Percentiles rank a stretch among this genome's conserved stretches.
Conservation (phyloP, 108 stramenopile genomes). For the Cyclotella atomus region DNA sequence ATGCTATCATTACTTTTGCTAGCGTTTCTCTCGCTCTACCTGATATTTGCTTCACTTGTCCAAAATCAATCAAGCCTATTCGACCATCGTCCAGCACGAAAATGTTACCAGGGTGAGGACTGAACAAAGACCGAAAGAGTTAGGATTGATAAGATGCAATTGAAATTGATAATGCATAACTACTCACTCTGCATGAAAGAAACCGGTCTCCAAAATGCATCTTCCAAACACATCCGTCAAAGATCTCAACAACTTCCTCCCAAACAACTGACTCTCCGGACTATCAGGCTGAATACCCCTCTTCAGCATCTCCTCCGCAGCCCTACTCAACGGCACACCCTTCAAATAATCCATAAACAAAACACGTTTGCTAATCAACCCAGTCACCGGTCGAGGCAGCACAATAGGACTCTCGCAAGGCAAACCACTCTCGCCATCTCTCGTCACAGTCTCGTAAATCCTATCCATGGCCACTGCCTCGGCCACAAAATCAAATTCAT, state of each 20-base stretch:
- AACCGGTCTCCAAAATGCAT: conserved; percentile 92
- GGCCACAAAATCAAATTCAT: conserved; percentile 96
- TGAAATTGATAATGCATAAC: no score
- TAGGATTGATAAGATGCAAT: no score
- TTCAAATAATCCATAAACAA: conserved; percentile 94
- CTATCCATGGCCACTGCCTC: conserved; percentile 96
- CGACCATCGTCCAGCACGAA: conserved; percentile 91
- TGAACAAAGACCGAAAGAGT: no score
- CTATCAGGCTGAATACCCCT: conserved; percentile 82
- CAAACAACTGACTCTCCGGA: conserved; percentile 93
- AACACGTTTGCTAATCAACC: conserved; percentile 84
- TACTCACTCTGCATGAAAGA: conserved; percentile 89
- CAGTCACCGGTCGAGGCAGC: conserved; percentile 87
- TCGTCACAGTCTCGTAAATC: conserved; percentile 71
- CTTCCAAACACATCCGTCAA: conserved; percentile 93
- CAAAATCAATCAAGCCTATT: conserved; percentile 96
- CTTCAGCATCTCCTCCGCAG: conserved; percentile 88
- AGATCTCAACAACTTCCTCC: conserved; percentile 70
- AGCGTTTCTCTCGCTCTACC: conserved; percentile 83
- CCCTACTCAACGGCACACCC: conserved; percentile 88
- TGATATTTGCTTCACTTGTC: conserved; percentile 90
- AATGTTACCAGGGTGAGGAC: conserved; percentile 86
- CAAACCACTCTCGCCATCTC: conserved; percentile 58
- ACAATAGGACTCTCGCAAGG: conserved; percentile 78
- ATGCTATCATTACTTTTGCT: conserved; percentile 89